phyloP scores from a whole-genome alignment of 1,284 basidiomycete genomes.

The Marasmius tenuissimus region DNA sequence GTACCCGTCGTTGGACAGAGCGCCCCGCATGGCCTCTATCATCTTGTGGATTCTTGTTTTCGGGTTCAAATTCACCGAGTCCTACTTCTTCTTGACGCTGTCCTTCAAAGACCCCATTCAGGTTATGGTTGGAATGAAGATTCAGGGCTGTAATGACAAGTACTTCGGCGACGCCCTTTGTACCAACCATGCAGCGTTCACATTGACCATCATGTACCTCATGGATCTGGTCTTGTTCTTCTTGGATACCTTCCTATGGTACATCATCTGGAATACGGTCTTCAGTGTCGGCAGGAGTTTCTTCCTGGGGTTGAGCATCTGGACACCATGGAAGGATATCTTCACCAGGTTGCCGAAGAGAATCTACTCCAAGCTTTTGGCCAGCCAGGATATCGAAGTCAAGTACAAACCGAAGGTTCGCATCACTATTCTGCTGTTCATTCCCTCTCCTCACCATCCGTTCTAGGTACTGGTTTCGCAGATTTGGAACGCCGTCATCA shows the following conservation, averaged over 20 bases:
- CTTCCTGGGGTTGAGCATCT: constrained; percentile 87
- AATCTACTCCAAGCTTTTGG: constrained; percentile 91
- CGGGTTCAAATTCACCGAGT: constrained; percentile 91
- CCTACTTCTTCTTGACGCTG: constrained; percentile 93
- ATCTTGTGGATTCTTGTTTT: constrained; percentile 88
- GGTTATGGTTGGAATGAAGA: constrained; percentile 92
- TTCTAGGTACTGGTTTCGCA: constrained; percentile 89
- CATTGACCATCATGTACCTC: constrained; percentile 92
- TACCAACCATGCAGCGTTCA: constrained; percentile 88
- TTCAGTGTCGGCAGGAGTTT: constrained; percentile 92
- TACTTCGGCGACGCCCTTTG: constrained; percentile 82
- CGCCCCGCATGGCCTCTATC: constrained; percentile 72
- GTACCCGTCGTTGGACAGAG: constrained; percentile 69
- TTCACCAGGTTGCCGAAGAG: constrained; percentile 91
- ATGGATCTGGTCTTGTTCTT: constrained; percentile 96
- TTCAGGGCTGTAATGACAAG: constrained; percentile 84
- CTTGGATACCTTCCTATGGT: constrained; percentile 97
- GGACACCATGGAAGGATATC: constrained; percentile 97
- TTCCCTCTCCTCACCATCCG: neutral
- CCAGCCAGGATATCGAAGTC: constrained; percentile 90
- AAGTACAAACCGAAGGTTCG: constrained; percentile 95
- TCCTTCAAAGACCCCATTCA: constrained; percentile 90
- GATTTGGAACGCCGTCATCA: constrained; percentile 98
- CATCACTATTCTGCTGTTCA: constrained; percentile 2
- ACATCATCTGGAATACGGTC: constrained; percentile 96